phyloP scores from a whole-genome alignment of 208 protist genomes.

The Acanthamoeba royreba region DNA sequence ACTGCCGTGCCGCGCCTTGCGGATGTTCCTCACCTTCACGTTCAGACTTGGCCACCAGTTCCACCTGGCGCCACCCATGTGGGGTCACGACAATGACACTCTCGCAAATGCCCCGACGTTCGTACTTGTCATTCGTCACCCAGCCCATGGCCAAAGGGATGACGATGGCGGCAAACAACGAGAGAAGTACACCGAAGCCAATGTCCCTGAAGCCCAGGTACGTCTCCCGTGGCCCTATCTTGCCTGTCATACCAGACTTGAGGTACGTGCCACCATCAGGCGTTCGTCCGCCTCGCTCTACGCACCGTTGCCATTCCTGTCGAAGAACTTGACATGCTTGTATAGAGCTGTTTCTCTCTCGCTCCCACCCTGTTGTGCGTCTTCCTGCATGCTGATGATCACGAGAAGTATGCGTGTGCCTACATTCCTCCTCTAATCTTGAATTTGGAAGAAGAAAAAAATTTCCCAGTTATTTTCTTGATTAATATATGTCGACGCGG shows the following conservation, averaged over 20 bases:
- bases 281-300: no score
- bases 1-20: neutral
- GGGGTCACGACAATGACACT: neutral
- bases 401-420: no score
- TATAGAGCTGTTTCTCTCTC: neutral
- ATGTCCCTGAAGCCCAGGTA: neutral
- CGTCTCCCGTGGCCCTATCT: neutral
- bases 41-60: neutral
- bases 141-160: neutral
- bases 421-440: no score
- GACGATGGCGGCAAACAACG: neutral
- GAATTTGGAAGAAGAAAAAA: no score
- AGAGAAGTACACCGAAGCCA: neutral
- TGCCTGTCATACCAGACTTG: neutral
- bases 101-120: no score
- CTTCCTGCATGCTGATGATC: no score
- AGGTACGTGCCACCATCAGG: neutral
- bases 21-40: neutral
- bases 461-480: no score
- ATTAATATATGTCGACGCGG: neutral
- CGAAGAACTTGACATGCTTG: conserved; percentile 16
- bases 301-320: neutral
- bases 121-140: neutral
- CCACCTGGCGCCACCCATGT: neutral
- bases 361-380: no score